Conservation (phyloP, 176 grass and related monocot genomes). For the Carex kokanica region DNA sequence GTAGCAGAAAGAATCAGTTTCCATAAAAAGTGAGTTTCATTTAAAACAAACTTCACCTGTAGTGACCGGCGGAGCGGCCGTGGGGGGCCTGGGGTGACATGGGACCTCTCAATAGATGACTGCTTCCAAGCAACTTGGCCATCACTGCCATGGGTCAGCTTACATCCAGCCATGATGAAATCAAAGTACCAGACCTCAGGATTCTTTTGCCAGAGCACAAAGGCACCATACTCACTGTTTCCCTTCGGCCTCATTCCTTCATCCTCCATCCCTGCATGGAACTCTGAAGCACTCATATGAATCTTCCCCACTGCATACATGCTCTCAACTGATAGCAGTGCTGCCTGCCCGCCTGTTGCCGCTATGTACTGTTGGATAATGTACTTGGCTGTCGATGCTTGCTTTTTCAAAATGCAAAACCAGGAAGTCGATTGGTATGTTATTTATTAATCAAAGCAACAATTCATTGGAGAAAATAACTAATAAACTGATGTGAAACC, state of each 20-base stretch:
- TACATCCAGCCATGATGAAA: conserved; percentile 85
- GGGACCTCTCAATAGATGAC: conserved; percentile 54
- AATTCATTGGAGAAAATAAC: not conserved
- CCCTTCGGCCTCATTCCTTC: conserved; percentile 61
- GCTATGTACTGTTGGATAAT: conserved; percentile 98
- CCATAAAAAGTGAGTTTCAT: not conserved
- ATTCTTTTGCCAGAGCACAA: conserved; percentile 91
- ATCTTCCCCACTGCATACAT: conserved; percentile 96
- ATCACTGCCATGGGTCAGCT: conserved; percentile 85
- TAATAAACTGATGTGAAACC: not conserved
- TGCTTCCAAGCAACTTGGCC: conserved; percentile 85
- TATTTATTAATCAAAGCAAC: not conserved
- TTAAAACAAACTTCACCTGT: conserved; percentile 39
- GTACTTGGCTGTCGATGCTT: conserved; percentile 97
- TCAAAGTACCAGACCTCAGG: conserved; percentile 96
- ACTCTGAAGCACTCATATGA: conserved; percentile 87
- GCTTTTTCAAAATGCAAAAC: conserved; percentile 38
- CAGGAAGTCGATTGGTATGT: not conserved
- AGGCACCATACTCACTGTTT: conserved; percentile 71
- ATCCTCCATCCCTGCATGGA: conserved; percentile 62
- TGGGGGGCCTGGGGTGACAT: conserved; percentile 54
- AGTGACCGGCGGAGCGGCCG: conserved; percentile 85
- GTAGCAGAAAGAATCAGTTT: not conserved
- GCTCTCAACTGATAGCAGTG: conserved; percentile 71
- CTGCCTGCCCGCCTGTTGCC: conserved; percentile 80